Evolutionary conservation across 257 asterid species (phyloP), one percentile per base, ranked within the genome.

Genomic region (Mentha longifolia): DNA sequence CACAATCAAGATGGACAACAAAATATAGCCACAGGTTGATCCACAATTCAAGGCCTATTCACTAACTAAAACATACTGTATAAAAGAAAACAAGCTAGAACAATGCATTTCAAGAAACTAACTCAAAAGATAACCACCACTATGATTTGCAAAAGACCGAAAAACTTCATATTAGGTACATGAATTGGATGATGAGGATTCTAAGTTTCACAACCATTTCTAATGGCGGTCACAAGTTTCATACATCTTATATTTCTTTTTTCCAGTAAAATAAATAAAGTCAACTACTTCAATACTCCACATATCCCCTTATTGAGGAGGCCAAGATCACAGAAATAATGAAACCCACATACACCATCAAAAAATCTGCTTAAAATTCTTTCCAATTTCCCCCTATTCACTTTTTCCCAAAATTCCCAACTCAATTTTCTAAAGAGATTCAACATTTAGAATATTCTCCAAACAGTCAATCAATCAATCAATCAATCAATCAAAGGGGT

Each of bases 311-410:
- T 22, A 3, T 3, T 22, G 59, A 61, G 10, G 50, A 61, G 41
- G 31, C n/a, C 16, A 8, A 8, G 3, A 22, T 64, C 30, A 46
- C 43, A 8, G 28, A 33, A 33, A 33, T 6, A 33, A 33, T 33
- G 4, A 61, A 67, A 59, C 41, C 51, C 19, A 9, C 3, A 56
- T 8, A 19, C 50, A 62, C 13, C 60, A 66, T 11, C 61, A 66
- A 74, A 30, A 2, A 20, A 39, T 13, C 16, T 5, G 13, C 59
- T 28, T 2, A 52, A 54, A 33, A 4, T 45, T 45, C 37, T 30
- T 41, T 61, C 47, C 45, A 67, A 46, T 13, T 52, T 43, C 55
- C 67, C 64, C 57, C 37, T 33, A 65, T 46, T 65, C 68, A 62
- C 42, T 30, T 33, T 9, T 46, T 10, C 60, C 51, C 16, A 16